A percentile compares a stretch with the other conserved stretches of the same genome.
These are phyloP conservation scores for Ilyonectria robusta DNA, from an alignment of 2,329 filamentous ascomycete species.

Conservation along the genomic window DNA sequence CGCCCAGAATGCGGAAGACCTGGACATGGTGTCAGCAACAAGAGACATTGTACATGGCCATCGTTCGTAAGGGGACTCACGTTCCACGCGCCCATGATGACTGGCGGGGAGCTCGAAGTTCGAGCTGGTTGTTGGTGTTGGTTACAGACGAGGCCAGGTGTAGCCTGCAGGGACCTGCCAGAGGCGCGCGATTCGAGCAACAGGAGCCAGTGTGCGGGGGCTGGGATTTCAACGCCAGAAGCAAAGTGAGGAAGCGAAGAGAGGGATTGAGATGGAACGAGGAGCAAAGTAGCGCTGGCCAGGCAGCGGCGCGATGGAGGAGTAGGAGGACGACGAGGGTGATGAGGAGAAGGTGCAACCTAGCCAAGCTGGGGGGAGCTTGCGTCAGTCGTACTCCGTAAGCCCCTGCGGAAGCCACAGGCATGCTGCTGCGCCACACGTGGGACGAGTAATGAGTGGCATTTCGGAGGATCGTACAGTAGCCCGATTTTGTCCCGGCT, in stretches of 20 bases:
- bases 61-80: constrained; percentile 45
- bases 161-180: constrained; percentile 37
- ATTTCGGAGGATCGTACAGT: neutral
- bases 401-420: constrained; percentile 35
- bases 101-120: constrained; percentile 36
- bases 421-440: constrained; percentile 28
- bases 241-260: constrained; percentile 10
- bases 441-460: neutral
- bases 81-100: constrained; percentile 59
- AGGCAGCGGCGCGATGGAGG: constrained; percentile 42
- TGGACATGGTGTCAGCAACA: constrained; percentile 47
- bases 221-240: neutral
- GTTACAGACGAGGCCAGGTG: constrained; percentile 22
- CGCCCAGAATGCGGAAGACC: constrained; percentile 83
- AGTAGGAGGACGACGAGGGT: constrained; percentile 29
- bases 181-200: neutral
- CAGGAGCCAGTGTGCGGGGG: neutral
- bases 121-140: constrained; percentile 28
- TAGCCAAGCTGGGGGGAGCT: constrained; percentile 38
- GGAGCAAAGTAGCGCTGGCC: constrained; percentile 35
- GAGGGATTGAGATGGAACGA: constrained; percentile 15
- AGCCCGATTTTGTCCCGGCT: neutral
- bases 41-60: neutral
- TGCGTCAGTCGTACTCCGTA: constrained; percentile 43
- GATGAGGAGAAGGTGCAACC: constrained; percentile 35